These are phyloP conservation scores for Penicillium pancosmium DNA, from an alignment of 495 filamentous ascomycete genomes.

Conservation along the genomic window DNA sequence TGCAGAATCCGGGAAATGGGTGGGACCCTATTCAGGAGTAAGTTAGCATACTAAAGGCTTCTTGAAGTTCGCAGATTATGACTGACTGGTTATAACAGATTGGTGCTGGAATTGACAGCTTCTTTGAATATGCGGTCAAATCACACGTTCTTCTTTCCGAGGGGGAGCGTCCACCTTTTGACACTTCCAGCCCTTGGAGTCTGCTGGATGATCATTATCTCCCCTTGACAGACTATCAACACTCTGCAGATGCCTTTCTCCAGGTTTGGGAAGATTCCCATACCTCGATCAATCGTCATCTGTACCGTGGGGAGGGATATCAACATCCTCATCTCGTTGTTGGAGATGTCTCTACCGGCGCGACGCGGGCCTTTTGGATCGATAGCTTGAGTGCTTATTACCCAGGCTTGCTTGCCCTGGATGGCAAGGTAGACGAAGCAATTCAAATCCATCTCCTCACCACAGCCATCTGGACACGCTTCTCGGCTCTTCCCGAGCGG, in stretches of 20 bases:
- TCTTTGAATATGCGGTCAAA: conserved; percentile 97
- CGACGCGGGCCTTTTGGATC: conserved; percentile 83
- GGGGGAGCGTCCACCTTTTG: conserved; percentile 37
- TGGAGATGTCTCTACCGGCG: conserved; percentile 83
- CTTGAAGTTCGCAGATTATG: not conserved
- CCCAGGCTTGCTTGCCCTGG: conserved; percentile 83
- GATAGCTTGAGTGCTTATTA: conserved; percentile 96
- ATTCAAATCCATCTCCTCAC: conserved; percentile 85
- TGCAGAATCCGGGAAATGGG: conserved; percentile 89
- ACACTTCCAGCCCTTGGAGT: conserved; percentile 40
- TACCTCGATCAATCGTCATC: conserved; percentile 80
- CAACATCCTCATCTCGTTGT: conserved; percentile 92
- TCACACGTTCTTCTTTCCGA: conserved; percentile 86
- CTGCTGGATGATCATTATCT: conserved; percentile 48
- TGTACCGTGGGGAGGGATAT: conserved; percentile 65
- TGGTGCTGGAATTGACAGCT: conserved; percentile 94
- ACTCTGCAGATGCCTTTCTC: conserved; percentile 76
- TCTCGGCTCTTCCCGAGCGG: conserved; percentile 87
- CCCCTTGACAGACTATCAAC: conserved; percentile 64
- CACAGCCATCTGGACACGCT: conserved; percentile 91
- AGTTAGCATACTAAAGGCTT: conserved; percentile 16
- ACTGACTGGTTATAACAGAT: conserved; percentile 51
- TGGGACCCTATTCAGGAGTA: conserved; percentile 77
- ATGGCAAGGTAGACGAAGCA: conserved; percentile 88
- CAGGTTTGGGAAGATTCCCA: conserved; percentile 86